Evolutionary conservation across 192 early-diverging fungal genomes (phyloP), one percentile per base, ranked within the genome.

Genomic region (Endogone sp.): DNA sequence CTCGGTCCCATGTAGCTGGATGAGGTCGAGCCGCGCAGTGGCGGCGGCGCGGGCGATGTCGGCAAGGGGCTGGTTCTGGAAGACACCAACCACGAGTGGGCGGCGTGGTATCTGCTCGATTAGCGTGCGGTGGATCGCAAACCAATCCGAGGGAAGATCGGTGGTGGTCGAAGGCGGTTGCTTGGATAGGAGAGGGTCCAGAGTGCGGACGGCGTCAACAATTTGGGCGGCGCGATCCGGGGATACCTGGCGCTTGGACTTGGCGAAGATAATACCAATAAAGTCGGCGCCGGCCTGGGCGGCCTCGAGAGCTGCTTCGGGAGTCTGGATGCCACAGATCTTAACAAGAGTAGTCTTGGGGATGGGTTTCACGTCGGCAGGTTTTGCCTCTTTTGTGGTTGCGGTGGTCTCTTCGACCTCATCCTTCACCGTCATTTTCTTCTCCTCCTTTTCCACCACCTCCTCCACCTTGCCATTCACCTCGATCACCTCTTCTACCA

Each of bases 251-350:
- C 98, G 87, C 56, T 88, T 88, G 3, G 91, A 92, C 16, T 88
- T 85, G 8, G 93, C 96, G 85, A 98, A 97, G 58, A 98, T 98
- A 71, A 99, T 84, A 2, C 98, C 97, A 64, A 99, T 87, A 25
- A 98, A 84, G 73, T 98, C 92, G 4, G 95, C 94, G 0, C 95
- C 94, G 0, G 87, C 79, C 27, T 88, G 75, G 0, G 90, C 84
- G 4, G 94, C 94, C 29, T 76, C 80, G 9, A 90, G 69, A 2
- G 95, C 96, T 27, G 94, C 97, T 62, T 93, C 90, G 0, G 88
- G 82, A 3, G 87, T 92, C 23, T 81, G 87, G 20, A 99, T 82
- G 20, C 96, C 98, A 72, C 98, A 99, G 3, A 98, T 93, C 79
- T 99, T 99, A 70, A 95, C 93, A 22, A 92, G 64, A 0, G 82